Base-by-base conservation (phyloP, 768 basidiomycete species). In the Mycena polygramma region DNA sequence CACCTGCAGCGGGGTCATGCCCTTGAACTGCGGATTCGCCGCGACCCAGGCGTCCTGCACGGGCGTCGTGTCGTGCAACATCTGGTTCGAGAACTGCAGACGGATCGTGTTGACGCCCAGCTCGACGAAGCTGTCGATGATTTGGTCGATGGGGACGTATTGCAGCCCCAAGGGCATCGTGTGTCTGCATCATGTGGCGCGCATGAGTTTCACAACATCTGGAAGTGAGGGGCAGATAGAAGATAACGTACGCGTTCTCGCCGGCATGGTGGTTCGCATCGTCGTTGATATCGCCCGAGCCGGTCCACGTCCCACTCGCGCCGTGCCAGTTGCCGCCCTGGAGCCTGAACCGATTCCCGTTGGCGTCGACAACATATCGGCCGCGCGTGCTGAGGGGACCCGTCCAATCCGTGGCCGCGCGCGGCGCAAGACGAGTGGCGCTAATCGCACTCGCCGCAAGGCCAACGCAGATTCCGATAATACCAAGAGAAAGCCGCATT, bases 21-120 rank as follows among this genome's bases (percentile, higher is more conserved):
- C 72, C n/a, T 35, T 53, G 61, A 73, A 73, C 43, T 73, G 72
- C 20, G 72, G 72, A 36, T 73, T 73, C n/a, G 72, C 72, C 2
- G 72, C 69, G 49, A 73, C 69, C 59, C 64, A 73, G 39, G 68
- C 15, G 39, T 58, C 60, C 14, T 70, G 22, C 14, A 73, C 37
- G 14, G 43, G 13, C 14, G 59, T 57, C 8, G 59, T 67, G 39
- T 73, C 72, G 65, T 73, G 72, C 20, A 73, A 36, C 69, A 73
- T 73, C 22, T 59, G 43, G 52, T 66, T 66, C 10, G 72, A 73
- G 39, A 66, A 73, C 60, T 66, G 72, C 7, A 73, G 58, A 20
- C 72, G 72, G 45, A 73, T 64, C 24, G 65, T 58, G 58, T 70
- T 73, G 46, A 73, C 60, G 49, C 65, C 61, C 46, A 70, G 3